Conservation (phyloP, 371 early-diverging fungal genomes). For the Umbelopsis sp. region DNA sequence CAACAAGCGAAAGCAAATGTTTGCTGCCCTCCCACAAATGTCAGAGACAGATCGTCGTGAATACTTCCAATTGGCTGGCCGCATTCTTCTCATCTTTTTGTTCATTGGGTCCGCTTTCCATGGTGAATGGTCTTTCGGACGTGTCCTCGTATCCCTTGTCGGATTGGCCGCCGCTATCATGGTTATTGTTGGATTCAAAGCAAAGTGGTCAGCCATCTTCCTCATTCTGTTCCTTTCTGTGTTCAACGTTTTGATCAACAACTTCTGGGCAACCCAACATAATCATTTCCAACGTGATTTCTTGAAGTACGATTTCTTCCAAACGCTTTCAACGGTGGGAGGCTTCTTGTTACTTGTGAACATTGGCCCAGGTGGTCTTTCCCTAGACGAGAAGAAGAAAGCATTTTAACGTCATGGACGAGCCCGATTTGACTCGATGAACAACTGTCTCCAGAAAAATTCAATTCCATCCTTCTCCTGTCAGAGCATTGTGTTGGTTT, state of each 20-base stretch:
- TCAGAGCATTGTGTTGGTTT: too few species aligned
- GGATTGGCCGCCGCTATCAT: slow-evolving; percentile 88
- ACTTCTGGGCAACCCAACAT: slow-evolving; percentile 94
- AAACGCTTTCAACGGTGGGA: slow-evolving; percentile 94
- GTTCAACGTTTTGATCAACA: slow-evolving; percentile 90
- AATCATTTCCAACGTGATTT: slow-evolving; percentile 85
- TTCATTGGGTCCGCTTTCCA: slow-evolving; percentile 89
- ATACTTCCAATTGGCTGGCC: slow-evolving; percentile 90
- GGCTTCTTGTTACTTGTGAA: slow-evolving; percentile 91
- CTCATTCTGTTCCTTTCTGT: slow-evolving; percentile 87
- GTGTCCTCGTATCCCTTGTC: slow-evolving; percentile 72
- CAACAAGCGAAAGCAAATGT: slow-evolving; percentile 69
- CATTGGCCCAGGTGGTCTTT: slow-evolving; percentile 90
- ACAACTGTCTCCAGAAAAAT: too few species aligned
- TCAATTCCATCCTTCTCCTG: too few species aligned
- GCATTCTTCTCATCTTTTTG: slow-evolving; percentile 89
- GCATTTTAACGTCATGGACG: slow-evolving; percentile 59
- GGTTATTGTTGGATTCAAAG: slow-evolving; percentile 97
- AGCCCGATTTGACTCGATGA: neutral
- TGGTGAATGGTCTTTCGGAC: slow-evolving; percentile 77
- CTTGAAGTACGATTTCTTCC: slow-evolving; percentile 98
- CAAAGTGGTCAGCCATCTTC: slow-evolving; percentile 93
- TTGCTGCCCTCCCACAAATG: slow-evolving; percentile 87
- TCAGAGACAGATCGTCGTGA: slow-evolving; percentile 80
- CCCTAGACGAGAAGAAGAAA: slow-evolving; percentile 97